phyloP scores from a whole-genome alignment of 345 rosid species.

The Brassica rapa region DNA sequence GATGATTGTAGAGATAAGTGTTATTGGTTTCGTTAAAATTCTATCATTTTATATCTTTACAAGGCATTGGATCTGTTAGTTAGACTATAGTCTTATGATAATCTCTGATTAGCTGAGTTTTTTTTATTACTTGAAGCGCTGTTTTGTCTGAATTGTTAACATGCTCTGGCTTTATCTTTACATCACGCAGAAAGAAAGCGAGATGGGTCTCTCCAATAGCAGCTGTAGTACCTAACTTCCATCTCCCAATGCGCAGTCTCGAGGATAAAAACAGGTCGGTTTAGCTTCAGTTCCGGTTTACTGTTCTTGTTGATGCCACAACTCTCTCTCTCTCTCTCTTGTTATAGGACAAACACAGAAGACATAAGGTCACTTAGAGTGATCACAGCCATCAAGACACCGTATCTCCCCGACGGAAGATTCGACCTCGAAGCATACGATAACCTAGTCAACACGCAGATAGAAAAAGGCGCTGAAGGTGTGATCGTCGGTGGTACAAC shows the following conservation, averaged over 20 bases:
- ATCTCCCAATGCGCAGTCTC: constrained; percentile 79
- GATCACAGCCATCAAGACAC: constrained; percentile 89
- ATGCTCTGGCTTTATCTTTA: neutral
- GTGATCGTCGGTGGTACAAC: constrained; percentile 91
- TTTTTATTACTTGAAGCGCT: neutral
- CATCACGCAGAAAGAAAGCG: constrained; percentile 43
- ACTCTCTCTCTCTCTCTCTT: neutral
- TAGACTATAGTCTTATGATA: neutral
- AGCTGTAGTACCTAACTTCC: constrained; percentile 62
- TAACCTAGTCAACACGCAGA: constrained; percentile 69
- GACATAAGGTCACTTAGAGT: constrained; percentile 70
- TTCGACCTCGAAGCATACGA: constrained; percentile 92
- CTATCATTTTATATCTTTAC: no score
- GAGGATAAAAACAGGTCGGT: constrained; percentile 71
- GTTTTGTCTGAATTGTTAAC: neutral
- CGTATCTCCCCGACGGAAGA: constrained; percentile 90
- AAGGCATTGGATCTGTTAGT: no score
- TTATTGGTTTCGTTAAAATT: no score
- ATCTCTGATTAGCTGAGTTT: neutral
- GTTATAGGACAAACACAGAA: constrained; percentile 67
- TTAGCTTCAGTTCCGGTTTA: neutral
- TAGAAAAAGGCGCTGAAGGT: constrained; percentile 67
- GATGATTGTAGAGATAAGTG: no score
- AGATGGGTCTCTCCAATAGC: constrained; percentile 65
- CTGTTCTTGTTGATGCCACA: neutral